Percentiles rank a stretch among this genome's conserved stretches.
Conservation (phyloP, 1,284 basidiomycete genomes). For the Malassezia yamatoensis region DNA sequence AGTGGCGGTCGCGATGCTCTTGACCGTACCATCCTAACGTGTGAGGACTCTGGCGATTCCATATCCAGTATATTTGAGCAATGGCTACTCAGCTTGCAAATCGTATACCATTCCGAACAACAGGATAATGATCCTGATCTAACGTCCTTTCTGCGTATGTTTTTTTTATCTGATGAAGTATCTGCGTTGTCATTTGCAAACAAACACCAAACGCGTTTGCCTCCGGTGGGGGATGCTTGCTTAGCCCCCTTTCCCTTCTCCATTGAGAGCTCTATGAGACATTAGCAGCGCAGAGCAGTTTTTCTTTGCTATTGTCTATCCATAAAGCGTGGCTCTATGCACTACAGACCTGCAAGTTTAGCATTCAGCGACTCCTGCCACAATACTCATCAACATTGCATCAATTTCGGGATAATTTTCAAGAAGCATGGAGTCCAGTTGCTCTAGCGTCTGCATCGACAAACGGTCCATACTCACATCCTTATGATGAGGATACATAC, state of each 20-base stretch:
- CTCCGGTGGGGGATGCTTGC: slow-evolving; percentile 7
- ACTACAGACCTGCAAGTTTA: not conserved
- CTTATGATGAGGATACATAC: slow-evolving; percentile 39
- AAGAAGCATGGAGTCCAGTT: slow-evolving; percentile 31
- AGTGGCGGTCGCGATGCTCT: not conserved
- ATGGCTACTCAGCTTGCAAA: slow-evolving; percentile 12
- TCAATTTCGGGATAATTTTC: slow-evolving; percentile 39
- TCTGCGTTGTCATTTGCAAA: slow-evolving; percentile 14
- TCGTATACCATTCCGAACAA: not conserved
- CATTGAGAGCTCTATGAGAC: slow-evolving; percentile 10
- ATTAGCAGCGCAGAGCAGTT: not conserved
- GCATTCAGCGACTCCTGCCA: slow-evolving; percentile 33
- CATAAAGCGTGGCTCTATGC: too few species aligned
- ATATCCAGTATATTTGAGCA: slow-evolving; percentile 9
- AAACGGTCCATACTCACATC: slow-evolving; percentile 12
- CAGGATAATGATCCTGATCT: not conserved
- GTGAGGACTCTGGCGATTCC: not conserved
- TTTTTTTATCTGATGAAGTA: not conserved
- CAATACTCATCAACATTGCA: slow-evolving; percentile 39
- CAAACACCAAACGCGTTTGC: slow-evolving; percentile 8
- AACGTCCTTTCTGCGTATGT: slow-evolving; percentile 2
- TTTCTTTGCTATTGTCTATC: not conserved
- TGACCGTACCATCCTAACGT: not conserved
- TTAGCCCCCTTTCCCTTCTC: slow-evolving; percentile 13
- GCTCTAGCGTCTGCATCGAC: slow-evolving; percentile 26